Evolutionary conservation across 2,329 filamentous ascomycete species (phyloP), one percentile per base, ranked within the genome.

Genomic region (Hysterium pulicare): DNA sequence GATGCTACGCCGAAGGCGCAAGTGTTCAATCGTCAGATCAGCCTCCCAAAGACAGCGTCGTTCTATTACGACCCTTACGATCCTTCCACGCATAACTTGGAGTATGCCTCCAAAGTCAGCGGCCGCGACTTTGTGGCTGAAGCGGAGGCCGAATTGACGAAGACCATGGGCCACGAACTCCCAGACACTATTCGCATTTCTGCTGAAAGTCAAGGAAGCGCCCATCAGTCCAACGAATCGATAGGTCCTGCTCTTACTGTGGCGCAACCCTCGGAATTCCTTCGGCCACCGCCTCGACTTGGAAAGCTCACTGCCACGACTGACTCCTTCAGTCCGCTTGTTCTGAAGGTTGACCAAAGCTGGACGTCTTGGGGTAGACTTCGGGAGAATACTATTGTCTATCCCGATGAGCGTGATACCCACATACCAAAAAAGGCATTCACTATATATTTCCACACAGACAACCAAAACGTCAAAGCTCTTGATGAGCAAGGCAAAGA

Each of bases 381-480:
- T 0, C 71, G 68, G 1, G 72, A 76, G 16, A 90, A 89, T 54
- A 91, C 85, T 0, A 68, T 83, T 22, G 72, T 83, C 2, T 87
- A 90, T 55, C 67, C 77, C 1, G 72, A 83, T 36, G 70, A 66
- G 22, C 69, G 71, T 19, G 88, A 96, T 51, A 76, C 74, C 2
- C 83, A 83, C 13, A 81, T 97, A 26, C 88, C 90, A 1, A 91
- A 91, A 59, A 83, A 84, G 49, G 89, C 87, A 1, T 81, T 95
- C 53, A 84, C 87, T 55, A 72, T 96, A 28, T 74, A 88, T 5
- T 79, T 93, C 22, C 89, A 85, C 76, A 82, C 79, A 42, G 77
- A 82, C 1, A 83, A 84, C 44, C 84, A 87, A 44, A 73, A 74
- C 39, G 71, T 72, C 2, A 49, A 61, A 26, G 77, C 66, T 8